Conservation (phyloP, 2,329 filamentous ascomycete species). For the Beauveria pseudobassiana region DNA sequence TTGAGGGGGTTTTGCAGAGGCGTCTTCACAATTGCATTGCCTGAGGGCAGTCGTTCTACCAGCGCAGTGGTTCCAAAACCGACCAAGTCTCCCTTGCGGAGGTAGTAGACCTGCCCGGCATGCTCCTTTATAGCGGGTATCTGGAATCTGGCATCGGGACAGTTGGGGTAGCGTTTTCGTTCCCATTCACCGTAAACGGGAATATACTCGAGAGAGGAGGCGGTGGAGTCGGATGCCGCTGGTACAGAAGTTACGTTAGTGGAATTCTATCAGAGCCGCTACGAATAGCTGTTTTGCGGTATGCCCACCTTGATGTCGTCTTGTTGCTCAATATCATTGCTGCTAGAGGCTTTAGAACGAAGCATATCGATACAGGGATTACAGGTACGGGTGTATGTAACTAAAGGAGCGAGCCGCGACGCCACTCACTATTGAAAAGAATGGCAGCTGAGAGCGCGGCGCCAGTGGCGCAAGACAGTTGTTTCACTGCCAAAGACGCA, state of each 20-base stretch:
- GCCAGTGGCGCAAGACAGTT: too few species aligned
- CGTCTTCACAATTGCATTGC: constrained; percentile 17
- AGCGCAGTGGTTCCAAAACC: constrained; percentile 15
- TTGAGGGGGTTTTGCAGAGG: constrained; percentile 17
- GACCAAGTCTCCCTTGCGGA: constrained; percentile 17
- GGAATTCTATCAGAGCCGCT: neutral
- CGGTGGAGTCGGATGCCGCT: neutral
- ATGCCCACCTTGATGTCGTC: neutral
- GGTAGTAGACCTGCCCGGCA: constrained; percentile 16
- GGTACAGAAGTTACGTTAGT: neutral
- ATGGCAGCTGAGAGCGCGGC: neutral
- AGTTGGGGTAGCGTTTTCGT: constrained; percentile 15
- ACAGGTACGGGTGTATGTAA: too few species aligned
- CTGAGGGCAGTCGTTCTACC: constrained; percentile 17
- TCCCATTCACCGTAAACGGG: constrained; percentile 17
- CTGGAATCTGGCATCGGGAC: constrained; percentile 17
- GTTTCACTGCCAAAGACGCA: neutral
- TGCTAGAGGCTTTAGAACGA: neutral
- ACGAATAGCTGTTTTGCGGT: neutral
- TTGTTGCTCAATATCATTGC: neutral
- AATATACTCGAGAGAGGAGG: constrained; percentile 10
- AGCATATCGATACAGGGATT: neutral
- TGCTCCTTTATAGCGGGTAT: constrained; percentile 14
- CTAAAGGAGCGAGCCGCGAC: too few species aligned
- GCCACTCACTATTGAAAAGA: too few species aligned